Evolutionary conservation across 768 basidiomycete species (phyloP).

Genomic region (Amanita thiersii): DNA sequence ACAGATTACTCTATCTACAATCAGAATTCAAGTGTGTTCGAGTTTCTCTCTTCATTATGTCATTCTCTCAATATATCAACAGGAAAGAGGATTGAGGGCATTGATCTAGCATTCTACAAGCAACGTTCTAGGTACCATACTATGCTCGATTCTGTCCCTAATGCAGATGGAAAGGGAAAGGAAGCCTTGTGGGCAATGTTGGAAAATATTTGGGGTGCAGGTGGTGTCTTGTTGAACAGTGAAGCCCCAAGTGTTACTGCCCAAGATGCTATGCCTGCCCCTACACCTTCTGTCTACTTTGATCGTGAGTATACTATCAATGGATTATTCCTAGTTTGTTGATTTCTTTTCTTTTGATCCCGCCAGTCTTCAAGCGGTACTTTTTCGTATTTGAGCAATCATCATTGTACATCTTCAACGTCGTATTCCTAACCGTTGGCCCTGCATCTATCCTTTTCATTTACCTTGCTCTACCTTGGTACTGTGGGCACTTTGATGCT

Average conservation of each 20-base stretch:
- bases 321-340: constrained; percentile 42
- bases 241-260: constrained; percentile 17
- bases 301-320: constrained; percentile 44
- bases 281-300: constrained; percentile 52
- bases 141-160: constrained; percentile 57
- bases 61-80: constrained; percentile 4
- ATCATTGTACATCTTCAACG: constrained; percentile 45
- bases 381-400: constrained; percentile 49
- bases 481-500: constrained; percentile 7
- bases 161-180: constrained; percentile 40
- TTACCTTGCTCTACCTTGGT: constrained; percentile 16
- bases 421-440: constrained; percentile 53
- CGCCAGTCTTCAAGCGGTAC: constrained; percentile 5
- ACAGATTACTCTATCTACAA: constrained; percentile 74
- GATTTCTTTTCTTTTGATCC: too few relatives aligned
- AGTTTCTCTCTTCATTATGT: background rate
- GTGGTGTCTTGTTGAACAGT: constrained; percentile 43
- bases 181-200: constrained; percentile 71
- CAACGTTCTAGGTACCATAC: constrained; percentile 75
- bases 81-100: constrained; percentile 46
- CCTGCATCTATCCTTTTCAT: constrained; percentile 45
- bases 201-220: constrained; percentile 53
- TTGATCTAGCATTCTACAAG: constrained; percentile 76
- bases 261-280: constrained; percentile 12
- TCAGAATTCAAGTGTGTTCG: constrained; percentile 13